Evolutionary conservation across 306 rosid genomes (phyloP).

Genomic region (Begonia loranthoides): DNA sequence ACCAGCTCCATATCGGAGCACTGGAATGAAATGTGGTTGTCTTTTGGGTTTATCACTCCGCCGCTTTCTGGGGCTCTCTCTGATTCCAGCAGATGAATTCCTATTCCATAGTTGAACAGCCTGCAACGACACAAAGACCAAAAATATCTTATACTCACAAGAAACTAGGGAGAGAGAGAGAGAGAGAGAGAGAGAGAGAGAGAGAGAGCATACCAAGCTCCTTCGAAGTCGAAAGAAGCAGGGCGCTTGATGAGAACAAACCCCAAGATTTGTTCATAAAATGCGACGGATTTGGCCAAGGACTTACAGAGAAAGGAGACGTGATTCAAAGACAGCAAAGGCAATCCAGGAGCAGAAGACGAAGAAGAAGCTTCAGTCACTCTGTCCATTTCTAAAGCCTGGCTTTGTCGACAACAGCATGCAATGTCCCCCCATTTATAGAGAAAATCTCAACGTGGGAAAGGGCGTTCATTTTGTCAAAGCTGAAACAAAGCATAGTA

Average conservation of each 20-base stretch:
- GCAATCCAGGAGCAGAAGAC: conserved; percentile 7
- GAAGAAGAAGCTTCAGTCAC: not conserved
- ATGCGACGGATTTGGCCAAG: conserved; percentile 30
- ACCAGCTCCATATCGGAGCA: conserved; percentile 33
- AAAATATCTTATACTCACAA: too few species aligned
- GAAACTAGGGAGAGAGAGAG: too few species aligned
- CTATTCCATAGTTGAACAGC: conserved; percentile 56
- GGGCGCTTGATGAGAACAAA: conserved; percentile 59
- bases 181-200: not conserved
- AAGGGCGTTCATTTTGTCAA: too few species aligned
- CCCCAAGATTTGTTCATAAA: conserved; percentile 44
- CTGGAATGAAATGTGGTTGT: conserved; percentile 60
- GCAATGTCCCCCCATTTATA: too few species aligned
- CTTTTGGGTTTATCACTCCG: conserved; percentile 50
- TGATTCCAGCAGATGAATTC: conserved; percentile 55
- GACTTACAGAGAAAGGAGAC: conserved; percentile 49
- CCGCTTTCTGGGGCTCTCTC: conserved; percentile 17
- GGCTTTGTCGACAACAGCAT: too few species aligned
- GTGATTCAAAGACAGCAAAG: conserved; percentile 40
- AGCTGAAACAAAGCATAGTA: too few species aligned
- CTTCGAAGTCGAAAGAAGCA: conserved; percentile 55
- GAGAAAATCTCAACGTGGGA: too few species aligned
- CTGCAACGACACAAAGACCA: conserved; percentile 8
- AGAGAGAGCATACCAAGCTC: conserved; percentile 44
- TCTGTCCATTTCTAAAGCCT: too few species aligned